These are phyloP conservation scores for Syzygium syzygioides DNA, from an alignment of 441 rosid genomes.

Conservation along the genomic window DNA sequence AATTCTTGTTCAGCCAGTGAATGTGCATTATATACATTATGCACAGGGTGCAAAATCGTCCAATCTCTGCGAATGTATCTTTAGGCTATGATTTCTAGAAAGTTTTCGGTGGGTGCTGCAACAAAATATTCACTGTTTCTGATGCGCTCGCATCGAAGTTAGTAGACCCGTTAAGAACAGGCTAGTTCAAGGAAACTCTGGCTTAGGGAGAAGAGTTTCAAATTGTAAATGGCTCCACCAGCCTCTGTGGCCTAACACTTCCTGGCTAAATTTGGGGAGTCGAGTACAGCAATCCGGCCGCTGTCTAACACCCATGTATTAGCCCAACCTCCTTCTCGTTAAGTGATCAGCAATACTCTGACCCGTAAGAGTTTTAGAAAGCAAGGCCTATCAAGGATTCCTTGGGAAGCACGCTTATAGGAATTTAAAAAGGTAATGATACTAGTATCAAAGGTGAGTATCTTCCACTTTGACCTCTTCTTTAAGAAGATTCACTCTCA, in stretches of 20 bases:
- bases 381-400: neutral
- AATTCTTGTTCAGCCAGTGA: neutral
- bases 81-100: neutral
- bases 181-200: neutral
- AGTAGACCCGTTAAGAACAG: neutral
- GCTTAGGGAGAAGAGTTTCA: neutral
- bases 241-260: neutral
- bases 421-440: neutral
- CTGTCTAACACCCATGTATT: neutral
- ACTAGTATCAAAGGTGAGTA: too few species aligned
- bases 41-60: neutral
- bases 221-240: neutral
- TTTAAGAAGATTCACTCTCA: too few species aligned
- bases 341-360: neutral
- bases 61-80: neutral
- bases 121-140: neutral
- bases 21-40: neutral
- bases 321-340: neutral
- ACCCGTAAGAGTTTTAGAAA: neutral
- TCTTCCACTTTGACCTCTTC: too few species aligned
- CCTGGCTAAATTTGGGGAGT: neutral
- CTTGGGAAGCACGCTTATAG: neutral
- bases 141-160: neutral
- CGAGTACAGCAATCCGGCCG: neutral
- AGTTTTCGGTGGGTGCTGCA: neutral